Evolutionary conservation across 2,329 filamentous ascomycete species (phyloP).

Genomic region (Anisogramma anomala): DNA sequence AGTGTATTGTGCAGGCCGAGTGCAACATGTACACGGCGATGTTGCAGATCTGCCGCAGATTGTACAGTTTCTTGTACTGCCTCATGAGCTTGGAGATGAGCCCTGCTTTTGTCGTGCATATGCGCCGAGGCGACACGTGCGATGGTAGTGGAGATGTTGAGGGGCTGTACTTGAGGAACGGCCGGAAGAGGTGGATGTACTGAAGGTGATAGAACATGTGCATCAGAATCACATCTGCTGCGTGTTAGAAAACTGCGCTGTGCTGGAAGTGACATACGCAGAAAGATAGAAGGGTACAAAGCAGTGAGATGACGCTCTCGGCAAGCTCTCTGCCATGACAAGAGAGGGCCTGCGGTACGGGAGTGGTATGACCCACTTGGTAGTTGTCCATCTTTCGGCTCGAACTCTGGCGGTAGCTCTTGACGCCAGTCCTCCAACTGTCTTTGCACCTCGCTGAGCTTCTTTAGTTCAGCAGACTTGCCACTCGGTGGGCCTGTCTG

Average conservation of each 20-base stretch:
- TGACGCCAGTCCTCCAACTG: constrained; percentile 82
- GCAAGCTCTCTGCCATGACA: too few species aligned
- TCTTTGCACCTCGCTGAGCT: constrained; percentile 81
- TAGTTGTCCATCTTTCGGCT: constrained; percentile 78
- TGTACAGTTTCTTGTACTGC: constrained; percentile 84
- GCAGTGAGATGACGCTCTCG: too few species aligned
- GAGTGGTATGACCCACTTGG: too few species aligned
- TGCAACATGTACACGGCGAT: constrained; percentile 93
- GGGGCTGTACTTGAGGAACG: constrained; percentile 84
- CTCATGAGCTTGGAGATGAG: constrained; percentile 90
- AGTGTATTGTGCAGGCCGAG: constrained; percentile 85
- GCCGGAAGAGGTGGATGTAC: constrained; percentile 90
- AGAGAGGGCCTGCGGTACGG: too few species aligned
- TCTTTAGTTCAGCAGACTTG: constrained; percentile 79
- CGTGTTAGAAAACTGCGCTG: too few species aligned
- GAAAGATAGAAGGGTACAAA: too few species aligned
- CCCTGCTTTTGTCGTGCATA: constrained; percentile 81
- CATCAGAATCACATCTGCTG: constrained; percentile 59
- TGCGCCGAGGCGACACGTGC: constrained; percentile 79
- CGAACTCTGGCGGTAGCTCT: constrained; percentile 72
- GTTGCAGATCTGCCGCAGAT: constrained; percentile 87
- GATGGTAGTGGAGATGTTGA: constrained; percentile 69
- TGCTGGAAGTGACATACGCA: too few species aligned
- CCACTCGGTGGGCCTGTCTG: constrained; percentile 52
- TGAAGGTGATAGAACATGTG: constrained; percentile 98